These are phyloP conservation scores for Juglanconis sp. DNA, from an alignment of 2,329 filamentous ascomycete species.

Conservation along the genomic window DNA sequence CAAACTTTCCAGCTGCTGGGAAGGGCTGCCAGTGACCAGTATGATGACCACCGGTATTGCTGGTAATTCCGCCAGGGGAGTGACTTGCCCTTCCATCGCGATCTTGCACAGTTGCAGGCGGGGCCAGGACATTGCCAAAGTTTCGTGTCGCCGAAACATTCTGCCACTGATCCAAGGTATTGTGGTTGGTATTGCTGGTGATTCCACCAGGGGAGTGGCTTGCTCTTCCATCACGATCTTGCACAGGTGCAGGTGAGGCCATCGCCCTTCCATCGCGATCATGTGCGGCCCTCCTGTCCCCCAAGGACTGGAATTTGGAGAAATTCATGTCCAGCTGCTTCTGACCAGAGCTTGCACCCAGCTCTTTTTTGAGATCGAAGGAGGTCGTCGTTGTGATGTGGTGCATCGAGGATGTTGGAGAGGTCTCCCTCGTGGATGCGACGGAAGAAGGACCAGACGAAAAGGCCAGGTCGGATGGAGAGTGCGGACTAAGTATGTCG, in stretches of 20 bases:
- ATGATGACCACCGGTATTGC: not conserved
- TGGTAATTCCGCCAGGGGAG: not conserved
- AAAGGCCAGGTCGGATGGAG: conserved; percentile 6
- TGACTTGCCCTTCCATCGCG: not conserved
- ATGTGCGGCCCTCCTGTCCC: not conserved
- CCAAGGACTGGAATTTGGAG: not conserved
- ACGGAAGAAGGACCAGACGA: conserved; percentile 8
- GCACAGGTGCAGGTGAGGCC: not conserved
- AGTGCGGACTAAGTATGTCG: not conserved
- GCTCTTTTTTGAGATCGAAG: not conserved
- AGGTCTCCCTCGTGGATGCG: conserved; percentile 15
- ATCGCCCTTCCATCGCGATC: not conserved
- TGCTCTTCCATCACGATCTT: not conserved
- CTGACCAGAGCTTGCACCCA: not conserved
- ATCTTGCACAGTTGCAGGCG: not conserved
- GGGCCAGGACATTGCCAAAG: not conserved
- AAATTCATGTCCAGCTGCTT: not conserved
- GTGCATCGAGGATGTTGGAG: conserved; percentile 13
- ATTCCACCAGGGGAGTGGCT: not conserved
- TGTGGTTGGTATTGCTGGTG: not conserved
- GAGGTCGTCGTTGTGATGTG: not conserved
- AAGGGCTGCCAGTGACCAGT: no score
- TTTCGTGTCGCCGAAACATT: not conserved
- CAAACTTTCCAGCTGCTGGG: not conserved
- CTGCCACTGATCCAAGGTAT: not conserved